Evolutionary conservation across 495 filamentous ascomycete genomes (phyloP).

Genomic region (Xylaria telfairii): DNA sequence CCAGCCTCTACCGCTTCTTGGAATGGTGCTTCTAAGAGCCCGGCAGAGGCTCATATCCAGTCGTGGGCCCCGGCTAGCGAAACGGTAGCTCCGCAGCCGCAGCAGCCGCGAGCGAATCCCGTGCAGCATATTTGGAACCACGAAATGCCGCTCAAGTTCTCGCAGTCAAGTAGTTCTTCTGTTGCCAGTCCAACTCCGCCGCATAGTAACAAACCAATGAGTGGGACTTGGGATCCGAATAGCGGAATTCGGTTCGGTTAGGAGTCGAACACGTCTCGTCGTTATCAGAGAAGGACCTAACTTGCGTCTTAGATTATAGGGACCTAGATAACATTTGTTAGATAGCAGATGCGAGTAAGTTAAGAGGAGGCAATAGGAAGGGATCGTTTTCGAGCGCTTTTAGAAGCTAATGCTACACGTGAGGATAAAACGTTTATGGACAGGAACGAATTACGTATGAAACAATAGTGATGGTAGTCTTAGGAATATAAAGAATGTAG

Average conservation of each 20-base stretch:
- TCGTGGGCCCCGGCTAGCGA: conserved; percentile 49
- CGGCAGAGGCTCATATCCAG: conserved; percentile 55
- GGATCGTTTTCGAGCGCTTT: not conserved
- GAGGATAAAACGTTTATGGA: not conserved
- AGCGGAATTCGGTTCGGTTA: conserved; percentile 68
- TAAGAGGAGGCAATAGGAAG: not conserved
- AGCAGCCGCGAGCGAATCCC: conserved; percentile 55
- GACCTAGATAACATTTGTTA: not conserved
- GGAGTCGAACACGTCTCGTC: conserved; percentile 21
- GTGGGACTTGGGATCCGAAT: conserved; percentile 65
- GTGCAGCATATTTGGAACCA: conserved; percentile 75
- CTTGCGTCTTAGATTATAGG: not conserved
- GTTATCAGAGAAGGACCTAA: not conserved
- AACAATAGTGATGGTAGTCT: too few species aligned
- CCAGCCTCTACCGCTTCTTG: conserved; percentile 31
- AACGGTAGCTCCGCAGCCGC: conserved; percentile 57
- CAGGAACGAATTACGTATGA: conserved; percentile 1
- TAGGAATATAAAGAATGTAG: not conserved
- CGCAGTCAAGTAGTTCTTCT: conserved; percentile 37
- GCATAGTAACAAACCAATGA: conserved; percentile 31
- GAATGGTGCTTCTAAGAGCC: conserved; percentile 29
- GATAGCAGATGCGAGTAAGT: not conserved
- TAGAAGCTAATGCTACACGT: conserved; percentile 2
- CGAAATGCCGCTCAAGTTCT: conserved; percentile 80
- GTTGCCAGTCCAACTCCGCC: conserved; percentile 20